Percentiles rank a stretch among this genome's conserved stretches.
Conservation (phyloP, 2,329 filamentous ascomycete species). For the Fusarium annulatum region DNA sequence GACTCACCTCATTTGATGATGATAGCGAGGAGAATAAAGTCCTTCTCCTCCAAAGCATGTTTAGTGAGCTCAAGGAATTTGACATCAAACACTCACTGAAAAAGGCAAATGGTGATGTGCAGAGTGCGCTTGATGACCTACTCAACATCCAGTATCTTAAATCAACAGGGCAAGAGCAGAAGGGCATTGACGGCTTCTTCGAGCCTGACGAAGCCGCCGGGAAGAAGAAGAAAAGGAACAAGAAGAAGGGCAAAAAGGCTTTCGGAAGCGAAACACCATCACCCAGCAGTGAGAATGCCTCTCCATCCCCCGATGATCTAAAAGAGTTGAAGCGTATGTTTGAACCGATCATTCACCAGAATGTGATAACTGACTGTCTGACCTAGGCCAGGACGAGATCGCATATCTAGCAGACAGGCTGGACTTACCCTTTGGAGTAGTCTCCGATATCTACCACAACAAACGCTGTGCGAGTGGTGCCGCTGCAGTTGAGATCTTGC, state of each 20-base stretch:
- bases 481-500: slow-evolving; percentile 56
- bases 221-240: slow-evolving; percentile 54
- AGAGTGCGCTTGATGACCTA: slow-evolving; percentile 80
- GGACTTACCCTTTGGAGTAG: slow-evolving; percentile 54
- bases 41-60: slow-evolving; percentile 73
- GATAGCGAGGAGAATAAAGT: slow-evolving; percentile 71
- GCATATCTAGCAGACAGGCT: slow-evolving; percentile 58
- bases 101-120: slow-evolving; percentile 74
- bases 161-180: slow-evolving; percentile 70
- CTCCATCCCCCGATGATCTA: slow-evolving; percentile 29
- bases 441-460: slow-evolving; percentile 54
- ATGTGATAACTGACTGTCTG: background rate
- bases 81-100: slow-evolving; percentile 75
- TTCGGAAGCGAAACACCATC: slow-evolving; percentile 13
- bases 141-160: slow-evolving; percentile 83
- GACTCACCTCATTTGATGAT: slow-evolving; percentile 51
- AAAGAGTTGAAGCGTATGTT: slow-evolving; percentile 49
- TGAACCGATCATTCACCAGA: background rate
- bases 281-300: slow-evolving; percentile 27
- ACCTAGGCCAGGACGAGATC: slow-evolving; percentile 54
- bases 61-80: slow-evolving; percentile 73
- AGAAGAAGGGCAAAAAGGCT: slow-evolving; percentile 46
- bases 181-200: slow-evolving; percentile 86
- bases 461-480: slow-evolving; percentile 53
- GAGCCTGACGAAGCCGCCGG: slow-evolving; percentile 60